A percentile compares a stretch with the other conserved stretches of the same genome.
These are phyloP conservation scores for Musa balbisiana DNA, from an alignment of 202 grass and related monocot genomes.

Conservation along the genomic window DNA sequence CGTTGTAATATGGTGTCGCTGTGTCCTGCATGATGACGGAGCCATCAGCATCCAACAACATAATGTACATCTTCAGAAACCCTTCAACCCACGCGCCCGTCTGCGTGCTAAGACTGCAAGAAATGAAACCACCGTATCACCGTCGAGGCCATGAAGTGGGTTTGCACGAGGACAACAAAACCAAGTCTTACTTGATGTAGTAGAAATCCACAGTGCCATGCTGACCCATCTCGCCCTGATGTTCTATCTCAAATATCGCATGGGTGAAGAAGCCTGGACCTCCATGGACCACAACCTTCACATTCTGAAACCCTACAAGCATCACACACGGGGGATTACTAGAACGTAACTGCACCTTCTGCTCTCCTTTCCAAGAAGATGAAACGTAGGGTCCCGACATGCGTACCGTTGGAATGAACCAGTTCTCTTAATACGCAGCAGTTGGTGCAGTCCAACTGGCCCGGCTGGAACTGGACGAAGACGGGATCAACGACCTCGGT, in stretches of 20 bases:
- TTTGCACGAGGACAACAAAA: neutral
- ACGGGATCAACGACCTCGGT: neutral
- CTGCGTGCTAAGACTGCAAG: neutral
- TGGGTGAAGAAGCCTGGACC: neutral
- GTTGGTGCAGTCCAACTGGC: neutral
- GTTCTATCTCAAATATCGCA: neutral
- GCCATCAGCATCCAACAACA: neutral
- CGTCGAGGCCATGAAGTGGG: too few relatives aligned
- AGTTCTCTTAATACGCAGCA: slow-evolving; percentile 8
- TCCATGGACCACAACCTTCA: neutral
- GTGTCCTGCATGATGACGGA: neutral
- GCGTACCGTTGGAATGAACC: slow-evolving; percentile 7
- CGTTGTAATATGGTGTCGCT: neutral
- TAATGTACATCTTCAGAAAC: neutral
- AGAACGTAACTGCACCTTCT: too few relatives aligned
- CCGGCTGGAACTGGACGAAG: slow-evolving; percentile 3
- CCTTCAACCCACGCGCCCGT: neutral
- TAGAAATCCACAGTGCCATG: neutral
- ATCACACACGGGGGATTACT: too few relatives aligned
- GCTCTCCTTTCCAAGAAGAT: too few relatives aligned
- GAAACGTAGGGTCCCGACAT: neutral
- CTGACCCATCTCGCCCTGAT: neutral
- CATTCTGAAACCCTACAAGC: neutral
- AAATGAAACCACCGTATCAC: neutral
- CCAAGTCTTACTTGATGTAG: neutral